These are phyloP conservation scores for Aspergillus eucalypticola DNA, from an alignment of 2,329 filamentous ascomycete species.

Conservation along the genomic window DNA sequence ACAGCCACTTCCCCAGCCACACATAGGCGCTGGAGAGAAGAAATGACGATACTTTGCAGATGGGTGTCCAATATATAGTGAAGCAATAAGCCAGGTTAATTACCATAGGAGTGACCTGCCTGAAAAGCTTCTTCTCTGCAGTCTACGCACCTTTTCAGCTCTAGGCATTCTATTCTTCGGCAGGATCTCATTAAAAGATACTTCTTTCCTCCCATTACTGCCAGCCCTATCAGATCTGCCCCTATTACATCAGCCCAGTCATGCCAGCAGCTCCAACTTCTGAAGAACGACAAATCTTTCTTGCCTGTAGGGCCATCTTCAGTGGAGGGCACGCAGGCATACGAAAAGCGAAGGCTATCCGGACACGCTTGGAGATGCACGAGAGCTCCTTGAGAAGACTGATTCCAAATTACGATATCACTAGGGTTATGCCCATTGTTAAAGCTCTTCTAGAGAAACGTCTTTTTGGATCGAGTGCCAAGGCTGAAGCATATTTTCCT, in stretches of 20 bases:
- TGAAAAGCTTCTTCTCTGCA: too few relatives aligned
- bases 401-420: not conserved
- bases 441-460: not conserved
- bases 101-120: accelerated
- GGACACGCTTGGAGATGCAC: not conserved
- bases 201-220: too few relatives aligned
- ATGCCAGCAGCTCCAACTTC: not conserved
- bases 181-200: too few relatives aligned
- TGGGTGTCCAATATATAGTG: too few relatives aligned
- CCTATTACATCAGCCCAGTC: not conserved
- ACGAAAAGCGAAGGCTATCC: not conserved
- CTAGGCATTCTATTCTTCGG: too few relatives aligned
- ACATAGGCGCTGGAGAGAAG: not conserved
- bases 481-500: not conserved
- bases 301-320: slow-evolving; percentile 8
- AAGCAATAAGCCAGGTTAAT: too few relatives aligned
- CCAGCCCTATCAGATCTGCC: too few relatives aligned
- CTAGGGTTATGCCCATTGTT: not conserved
- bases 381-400: not conserved
- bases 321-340: not conserved
- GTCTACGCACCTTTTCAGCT: too few relatives aligned
- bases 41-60: not conserved
- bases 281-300: not conserved
- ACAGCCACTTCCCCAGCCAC: not conserved
- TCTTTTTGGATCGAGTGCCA: not conserved